Conservation (phyloP, 495 filamentous ascomycete species). For the Hypoxylon rickii region DNA sequence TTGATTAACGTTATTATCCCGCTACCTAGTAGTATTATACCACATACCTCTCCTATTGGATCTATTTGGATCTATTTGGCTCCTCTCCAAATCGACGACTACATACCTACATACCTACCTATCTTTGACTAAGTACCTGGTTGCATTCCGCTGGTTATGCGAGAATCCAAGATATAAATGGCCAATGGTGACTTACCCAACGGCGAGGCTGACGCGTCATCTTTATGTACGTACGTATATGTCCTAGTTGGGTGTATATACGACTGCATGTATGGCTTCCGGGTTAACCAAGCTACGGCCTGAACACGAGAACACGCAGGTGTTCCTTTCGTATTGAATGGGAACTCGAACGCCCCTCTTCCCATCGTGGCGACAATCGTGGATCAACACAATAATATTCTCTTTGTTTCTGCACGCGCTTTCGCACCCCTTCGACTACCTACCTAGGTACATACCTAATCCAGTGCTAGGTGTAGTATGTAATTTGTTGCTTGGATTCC, state of each 20-base stretch:
- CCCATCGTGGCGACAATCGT: slow-evolving; percentile 24
- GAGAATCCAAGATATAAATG: slow-evolving; percentile 3
- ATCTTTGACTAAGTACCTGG: no score
- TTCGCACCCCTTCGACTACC: no score
- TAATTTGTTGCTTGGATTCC: slow-evolving; percentile 20
- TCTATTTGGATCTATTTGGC: no score
- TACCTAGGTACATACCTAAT: no score
- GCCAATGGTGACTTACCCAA: slow-evolving; percentile 4
- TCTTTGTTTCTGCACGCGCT: slow-evolving; percentile 4
- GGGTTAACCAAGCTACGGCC: no score
- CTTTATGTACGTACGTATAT: no score
- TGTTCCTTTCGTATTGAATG: slow-evolving; percentile 25
- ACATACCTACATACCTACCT: not conserved
- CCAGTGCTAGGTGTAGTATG: no score
- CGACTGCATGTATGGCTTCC: no score
- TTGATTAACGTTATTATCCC: no score
- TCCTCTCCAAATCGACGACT: no score
- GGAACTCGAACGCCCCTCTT: slow-evolving; percentile 1
- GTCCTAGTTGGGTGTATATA: no score
- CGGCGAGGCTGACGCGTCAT: slow-evolving; percentile 24
- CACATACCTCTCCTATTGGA: no score
- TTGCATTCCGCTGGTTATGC: not conserved
- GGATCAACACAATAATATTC: slow-evolving; percentile 16
- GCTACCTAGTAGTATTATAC: slow-evolving; percentile 10
- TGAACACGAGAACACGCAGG: slow-evolving; percentile 21